phyloP scores from a whole-genome alignment of 2,329 filamentous ascomycete species.

The Helotiales sp. region DNA sequence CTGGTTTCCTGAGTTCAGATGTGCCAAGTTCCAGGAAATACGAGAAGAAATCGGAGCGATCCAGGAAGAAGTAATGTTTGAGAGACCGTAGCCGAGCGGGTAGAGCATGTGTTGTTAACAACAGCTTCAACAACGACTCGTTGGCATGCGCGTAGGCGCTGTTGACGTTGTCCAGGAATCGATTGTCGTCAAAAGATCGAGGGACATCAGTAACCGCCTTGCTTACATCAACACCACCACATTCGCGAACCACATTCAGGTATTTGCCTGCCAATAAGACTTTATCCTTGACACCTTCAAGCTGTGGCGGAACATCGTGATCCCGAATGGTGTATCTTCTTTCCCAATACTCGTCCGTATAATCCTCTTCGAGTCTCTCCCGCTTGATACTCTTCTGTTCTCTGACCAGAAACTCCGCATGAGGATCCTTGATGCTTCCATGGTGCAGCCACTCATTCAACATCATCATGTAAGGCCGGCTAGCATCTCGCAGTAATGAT shows the following conservation, averaged over 20 bases:
- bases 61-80: slow-evolving; percentile 99
- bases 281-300: slow-evolving; percentile 90
- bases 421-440: slow-evolving; percentile 91
- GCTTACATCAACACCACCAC: slow-evolving; percentile 92
- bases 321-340: slow-evolving; percentile 94
- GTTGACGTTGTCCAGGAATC: slow-evolving; percentile 95
- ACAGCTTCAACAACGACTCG: slow-evolving; percentile 85
- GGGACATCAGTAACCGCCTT: slow-evolving; percentile 89
- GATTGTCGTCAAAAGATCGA: slow-evolving; percentile 85
- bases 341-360: slow-evolving; percentile 99
- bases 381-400: slow-evolving; percentile 94
- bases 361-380: slow-evolving; percentile 91
- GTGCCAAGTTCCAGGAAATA: slow-evolving; percentile 93
- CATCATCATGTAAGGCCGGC: slow-evolving; percentile 96
- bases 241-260: slow-evolving; percentile 95
- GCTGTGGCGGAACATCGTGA: slow-evolving; percentile 87
- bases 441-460: slow-evolving; percentile 98
- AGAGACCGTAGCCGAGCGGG: slow-evolving; percentile 85
- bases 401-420: slow-evolving; percentile 91
- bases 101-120: slow-evolving; percentile 90
- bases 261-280: slow-evolving; percentile 96
- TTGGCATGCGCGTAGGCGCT: slow-evolving; percentile 95
- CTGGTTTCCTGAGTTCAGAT: slow-evolving; percentile 88
- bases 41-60: slow-evolving; percentile 96
- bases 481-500: slow-evolving; percentile 82